Conservation (phyloP, 2,329 filamentous ascomycete genomes). For the Verticillium tricorpus region DNA sequence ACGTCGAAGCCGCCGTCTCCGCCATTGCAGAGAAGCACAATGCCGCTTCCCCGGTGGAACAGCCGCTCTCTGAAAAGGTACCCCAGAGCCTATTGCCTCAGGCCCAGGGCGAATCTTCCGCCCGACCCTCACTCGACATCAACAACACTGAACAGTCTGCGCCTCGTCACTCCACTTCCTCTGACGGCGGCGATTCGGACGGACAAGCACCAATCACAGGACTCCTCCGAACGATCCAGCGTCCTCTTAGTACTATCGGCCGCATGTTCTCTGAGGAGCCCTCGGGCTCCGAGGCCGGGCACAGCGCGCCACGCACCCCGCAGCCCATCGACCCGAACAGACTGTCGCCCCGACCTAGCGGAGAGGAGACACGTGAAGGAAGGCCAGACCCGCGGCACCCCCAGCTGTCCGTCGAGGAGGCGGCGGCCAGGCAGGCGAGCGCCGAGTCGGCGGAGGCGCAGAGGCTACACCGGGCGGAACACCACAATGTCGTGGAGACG, state of each 20-base stretch:
- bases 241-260: constrained; percentile 84
- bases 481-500: constrained; percentile 88
- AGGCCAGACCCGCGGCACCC: constrained; percentile 20
- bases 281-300: constrained; percentile 24
- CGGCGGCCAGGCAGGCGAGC: constrained; percentile 84
- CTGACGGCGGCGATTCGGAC: constrained; percentile 54
- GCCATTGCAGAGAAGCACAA: constrained; percentile 90
- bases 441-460: constrained; percentile 86
- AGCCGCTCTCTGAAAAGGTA: constrained; percentile 41
- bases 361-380: constrained; percentile 15
- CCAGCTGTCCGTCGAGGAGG: constrained; percentile 70
- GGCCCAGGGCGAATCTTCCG: constrained; percentile 44
- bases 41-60: constrained; percentile 34
- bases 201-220: constrained; percentile 81
- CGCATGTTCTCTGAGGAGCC: constrained; percentile 80
- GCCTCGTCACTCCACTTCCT: constrained; percentile 50
- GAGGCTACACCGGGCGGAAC: constrained; percentile 76
- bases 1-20: constrained; percentile 94
- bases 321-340: constrained; percentile 26
- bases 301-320: constrained; percentile 34
- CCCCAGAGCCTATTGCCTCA: constrained; percentile 14
- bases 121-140: constrained; percentile 12
- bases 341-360: constrained; percentile 24
- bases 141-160: constrained; percentile 23
- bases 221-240: constrained; percentile 84